These are phyloP conservation scores for Ramularia endophylla DNA, from an alignment of 2,329 filamentous ascomycete species.

Conservation along the genomic window DNA sequence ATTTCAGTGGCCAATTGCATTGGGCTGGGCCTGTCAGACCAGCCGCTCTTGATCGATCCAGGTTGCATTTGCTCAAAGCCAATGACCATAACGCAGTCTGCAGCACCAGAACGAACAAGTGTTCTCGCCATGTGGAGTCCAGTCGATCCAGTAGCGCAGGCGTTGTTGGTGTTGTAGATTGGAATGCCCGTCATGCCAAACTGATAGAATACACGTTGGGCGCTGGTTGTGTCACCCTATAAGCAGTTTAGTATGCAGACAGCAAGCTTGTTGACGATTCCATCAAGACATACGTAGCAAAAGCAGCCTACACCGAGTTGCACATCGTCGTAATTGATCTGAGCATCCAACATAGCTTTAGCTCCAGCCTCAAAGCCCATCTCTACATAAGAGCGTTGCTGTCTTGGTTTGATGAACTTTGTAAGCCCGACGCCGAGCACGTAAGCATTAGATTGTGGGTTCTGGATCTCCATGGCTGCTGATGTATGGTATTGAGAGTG, in stretches of 20 bases:
- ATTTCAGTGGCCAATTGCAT: conserved; percentile 69
- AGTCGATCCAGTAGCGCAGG: conserved; percentile 93
- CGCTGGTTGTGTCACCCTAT: conserved; percentile 33
- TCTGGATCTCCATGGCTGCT: conserved; percentile 20
- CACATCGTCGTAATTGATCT: conserved; percentile 95
- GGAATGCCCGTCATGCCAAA: conserved; percentile 97
- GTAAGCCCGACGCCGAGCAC: conserved; percentile 98
- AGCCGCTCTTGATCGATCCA: conserved; percentile 77
- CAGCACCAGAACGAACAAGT: conserved; percentile 63
- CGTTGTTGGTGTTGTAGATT: conserved; percentile 98
- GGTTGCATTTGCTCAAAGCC: conserved; percentile 99
- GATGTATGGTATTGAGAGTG: too few relatives aligned
- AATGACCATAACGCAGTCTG: conserved; percentile 80
- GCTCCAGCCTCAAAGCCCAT: conserved; percentile 88
- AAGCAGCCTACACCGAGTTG: conserved; percentile 96
- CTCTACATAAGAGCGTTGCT: conserved; percentile 91
- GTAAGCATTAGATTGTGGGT: conserved; percentile 53
- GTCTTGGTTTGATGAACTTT: conserved; percentile 96
- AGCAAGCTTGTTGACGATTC: conserved; percentile 65
- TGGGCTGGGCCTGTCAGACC: conserved; percentile 78
- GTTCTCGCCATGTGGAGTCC: conserved; percentile 79
- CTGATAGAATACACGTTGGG: conserved; percentile 96
- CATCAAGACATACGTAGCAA: conserved; percentile 74
- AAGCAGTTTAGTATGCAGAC: too few relatives aligned
- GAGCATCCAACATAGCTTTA: conserved; percentile 75